Evolutionary conservation across 2,329 filamentous ascomycete genomes (phyloP).

Genomic region (Chalaropsis ovoidea): DNA sequence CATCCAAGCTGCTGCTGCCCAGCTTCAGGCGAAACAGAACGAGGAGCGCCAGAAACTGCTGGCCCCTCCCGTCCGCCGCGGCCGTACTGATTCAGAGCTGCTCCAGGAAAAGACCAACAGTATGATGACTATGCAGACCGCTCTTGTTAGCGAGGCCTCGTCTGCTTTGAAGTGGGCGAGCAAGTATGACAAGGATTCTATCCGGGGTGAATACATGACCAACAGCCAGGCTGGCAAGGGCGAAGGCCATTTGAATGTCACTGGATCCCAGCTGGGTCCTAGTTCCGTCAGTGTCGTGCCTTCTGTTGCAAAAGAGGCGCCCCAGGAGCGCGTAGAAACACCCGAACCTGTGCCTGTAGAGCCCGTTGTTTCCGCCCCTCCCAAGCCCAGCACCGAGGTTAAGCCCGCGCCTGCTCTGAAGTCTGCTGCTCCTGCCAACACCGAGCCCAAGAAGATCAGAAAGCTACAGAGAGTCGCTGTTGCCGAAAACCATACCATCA

Average conservation of each 20-base stretch:
- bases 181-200: slow-evolving; percentile 83
- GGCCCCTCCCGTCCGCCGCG: slow-evolving; percentile 40
- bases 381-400: slow-evolving; percentile 22
- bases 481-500: slow-evolving; percentile 32
- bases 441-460: slow-evolving; percentile 31
- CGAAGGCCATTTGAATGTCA: slow-evolving; percentile 30
- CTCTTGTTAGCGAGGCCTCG: slow-evolving; percentile 75
- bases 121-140: slow-evolving; percentile 75
- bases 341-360: slow-evolving; percentile 32
- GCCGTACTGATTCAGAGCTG: slow-evolving; percentile 46
- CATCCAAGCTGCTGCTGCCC: slow-evolving; percentile 82
- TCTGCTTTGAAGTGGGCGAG: slow-evolving; percentile 95
- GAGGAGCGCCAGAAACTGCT: slow-evolving; percentile 40
- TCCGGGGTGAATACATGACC: slow-evolving; percentile 75
- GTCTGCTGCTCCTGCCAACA: slow-evolving; percentile 27
- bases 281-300: slow-evolving; percentile 14
- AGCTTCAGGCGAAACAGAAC: slow-evolving; percentile 63
- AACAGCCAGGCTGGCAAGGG: slow-evolving; percentile 64
- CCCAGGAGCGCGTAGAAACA: slow-evolving; percentile 33
- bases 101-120: slow-evolving; percentile 73
- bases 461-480: slow-evolving; percentile 47
- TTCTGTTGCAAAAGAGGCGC: slow-evolving; percentile 35
- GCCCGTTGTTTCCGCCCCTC: slow-evolving; percentile 16
- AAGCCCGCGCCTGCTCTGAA: slow-evolving; percentile 28
- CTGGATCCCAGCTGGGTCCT: slow-evolving; percentile 27